Conservation (phyloP, 2,329 filamentous ascomycete species). For the Talaromyces amestolkiae region DNA sequence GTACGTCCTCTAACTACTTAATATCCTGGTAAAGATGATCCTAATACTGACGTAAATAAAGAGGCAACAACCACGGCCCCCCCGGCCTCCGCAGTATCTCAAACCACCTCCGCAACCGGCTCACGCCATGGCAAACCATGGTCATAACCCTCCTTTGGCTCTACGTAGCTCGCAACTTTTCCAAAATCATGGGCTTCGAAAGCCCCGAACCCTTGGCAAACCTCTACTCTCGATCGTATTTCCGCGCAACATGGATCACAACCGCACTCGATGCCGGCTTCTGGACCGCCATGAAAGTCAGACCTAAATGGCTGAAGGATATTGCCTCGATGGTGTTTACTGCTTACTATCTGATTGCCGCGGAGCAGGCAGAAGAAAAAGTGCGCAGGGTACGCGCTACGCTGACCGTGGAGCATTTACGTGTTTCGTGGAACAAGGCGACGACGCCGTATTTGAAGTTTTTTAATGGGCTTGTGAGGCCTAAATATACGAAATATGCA, state of each 20-base stretch:
- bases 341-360: slow-evolving; percentile 85
- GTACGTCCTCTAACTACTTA: slow-evolving; percentile 47
- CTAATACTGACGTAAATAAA: slow-evolving; percentile 35
- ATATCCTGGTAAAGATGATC: not conserved
- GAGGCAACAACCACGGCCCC: slow-evolving; percentile 86
- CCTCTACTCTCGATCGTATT: slow-evolving; percentile 88
- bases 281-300: slow-evolving; percentile 96
- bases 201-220: slow-evolving; percentile 91
- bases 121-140: slow-evolving; percentile 88
- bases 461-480: slow-evolving; percentile 69
- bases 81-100: slow-evolving; percentile 71
- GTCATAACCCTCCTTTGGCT: slow-evolving; percentile 86
- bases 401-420: slow-evolving; percentile 84
- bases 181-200: slow-evolving; percentile 84
- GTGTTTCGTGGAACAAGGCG: slow-evolving; percentile 93
- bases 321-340: slow-evolving; percentile 80
- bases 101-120: slow-evolving; percentile 62
- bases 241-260: slow-evolving; percentile 93
- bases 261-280: slow-evolving; percentile 95
- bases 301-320: slow-evolving; percentile 75
- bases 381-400: slow-evolving; percentile 84
- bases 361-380: slow-evolving; percentile 94
- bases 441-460: slow-evolving; percentile 80
- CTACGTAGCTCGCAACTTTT: slow-evolving; percentile 89
- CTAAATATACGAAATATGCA: slow-evolving; percentile 74